A percentile compares a stretch with the other conserved stretches of the same genome.
phyloP scores from a whole-genome alignment of 2,329 filamentous ascomycete species.

The Thelonectria blattea region DNA sequence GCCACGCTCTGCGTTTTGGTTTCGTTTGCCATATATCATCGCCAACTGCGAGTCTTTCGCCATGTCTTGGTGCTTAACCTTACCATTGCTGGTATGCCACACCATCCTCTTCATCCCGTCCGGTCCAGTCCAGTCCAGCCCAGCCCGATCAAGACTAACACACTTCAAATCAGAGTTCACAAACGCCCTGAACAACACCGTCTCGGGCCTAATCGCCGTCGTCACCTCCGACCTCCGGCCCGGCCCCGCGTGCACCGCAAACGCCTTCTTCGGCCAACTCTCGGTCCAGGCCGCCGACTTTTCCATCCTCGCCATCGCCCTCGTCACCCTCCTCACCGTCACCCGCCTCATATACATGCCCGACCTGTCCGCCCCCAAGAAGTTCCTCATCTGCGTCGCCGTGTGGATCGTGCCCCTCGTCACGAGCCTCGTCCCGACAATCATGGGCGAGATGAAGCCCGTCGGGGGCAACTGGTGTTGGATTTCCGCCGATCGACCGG shows the following conservation, averaged over 20 bases:
- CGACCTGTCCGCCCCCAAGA: constrained; percentile 20
- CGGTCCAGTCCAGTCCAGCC: not conserved
- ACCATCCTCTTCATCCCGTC: too few relatives aligned
- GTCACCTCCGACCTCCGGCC: constrained; percentile 13
- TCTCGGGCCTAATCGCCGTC: constrained; percentile 32
- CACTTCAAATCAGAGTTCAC: constrained; percentile 26
- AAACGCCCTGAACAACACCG: constrained; percentile 34
- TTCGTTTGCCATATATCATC: constrained; percentile 29
- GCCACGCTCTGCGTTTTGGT: constrained; percentile 29
- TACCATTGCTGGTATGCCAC: constrained; percentile 30
- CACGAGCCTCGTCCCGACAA: constrained; percentile 29
- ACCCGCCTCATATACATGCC: constrained; percentile 29
- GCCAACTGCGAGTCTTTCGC: constrained; percentile 32
- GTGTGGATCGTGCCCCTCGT: constrained; percentile 30
- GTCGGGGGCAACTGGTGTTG: constrained; percentile 57
- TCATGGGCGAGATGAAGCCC: constrained; percentile 30
- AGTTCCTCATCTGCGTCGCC: constrained; percentile 23
- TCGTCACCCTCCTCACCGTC: constrained; percentile 34
- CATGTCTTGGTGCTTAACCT: constrained; percentile 34
- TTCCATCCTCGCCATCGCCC: constrained; percentile 34
- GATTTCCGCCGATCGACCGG: constrained; percentile 46
- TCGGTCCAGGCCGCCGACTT: constrained; percentile 36
- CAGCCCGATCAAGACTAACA: not conserved
- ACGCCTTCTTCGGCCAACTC: constrained; percentile 32
- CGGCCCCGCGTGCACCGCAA: constrained; percentile 25